Conservation (phyloP, 139 green algal genomes). For the Closterium sp. region DNA sequence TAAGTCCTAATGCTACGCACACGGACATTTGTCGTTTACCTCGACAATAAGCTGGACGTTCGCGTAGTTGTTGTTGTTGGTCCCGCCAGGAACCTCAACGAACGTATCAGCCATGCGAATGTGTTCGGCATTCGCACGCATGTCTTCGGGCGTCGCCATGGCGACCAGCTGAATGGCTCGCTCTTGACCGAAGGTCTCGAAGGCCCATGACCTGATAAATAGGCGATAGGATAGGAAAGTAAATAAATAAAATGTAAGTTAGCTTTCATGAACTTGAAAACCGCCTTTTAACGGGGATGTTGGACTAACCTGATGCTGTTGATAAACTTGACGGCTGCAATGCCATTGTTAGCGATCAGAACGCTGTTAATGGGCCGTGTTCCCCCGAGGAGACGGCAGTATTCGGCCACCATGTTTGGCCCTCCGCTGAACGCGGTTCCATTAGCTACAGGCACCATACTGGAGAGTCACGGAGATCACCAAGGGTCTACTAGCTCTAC, state of each 20-base stretch:
- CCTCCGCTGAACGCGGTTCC: slow-evolving; percentile 5
- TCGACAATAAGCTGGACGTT: slow-evolving; percentile 89
- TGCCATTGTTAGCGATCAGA: slow-evolving; percentile 93
- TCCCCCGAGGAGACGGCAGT: slow-evolving; percentile 34
- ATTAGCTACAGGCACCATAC: background rate
- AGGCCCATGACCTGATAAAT: slow-evolving; percentile 6
- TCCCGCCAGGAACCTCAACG: slow-evolving; percentile 92
- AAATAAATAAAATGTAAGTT: background rate
- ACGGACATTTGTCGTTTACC: slow-evolving; percentile 7
- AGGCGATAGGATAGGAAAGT: background rate
- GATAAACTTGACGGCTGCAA: slow-evolving; percentile 97
- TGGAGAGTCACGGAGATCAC: background rate
- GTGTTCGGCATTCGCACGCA: slow-evolving; percentile 86
- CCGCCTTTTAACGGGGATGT: background rate
- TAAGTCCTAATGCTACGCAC: background rate
- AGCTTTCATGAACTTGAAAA: background rate
- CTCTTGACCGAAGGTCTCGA: slow-evolving; percentile 55
- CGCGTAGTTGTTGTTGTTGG: slow-evolving; percentile 99
- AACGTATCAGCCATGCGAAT: slow-evolving; percentile 96
- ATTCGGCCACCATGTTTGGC: slow-evolving; percentile 37
- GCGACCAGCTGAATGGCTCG: slow-evolving; percentile 78
- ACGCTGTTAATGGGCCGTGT: slow-evolving; percentile 64
- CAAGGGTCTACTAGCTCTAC: too few species aligned
- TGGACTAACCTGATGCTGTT: slow-evolving; percentile 72
- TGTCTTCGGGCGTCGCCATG: slow-evolving; percentile 96